Evolutionary conservation across 371 early-diverging fungal genomes (phyloP).

Genomic region (Rhizopus sp.): DNA sequence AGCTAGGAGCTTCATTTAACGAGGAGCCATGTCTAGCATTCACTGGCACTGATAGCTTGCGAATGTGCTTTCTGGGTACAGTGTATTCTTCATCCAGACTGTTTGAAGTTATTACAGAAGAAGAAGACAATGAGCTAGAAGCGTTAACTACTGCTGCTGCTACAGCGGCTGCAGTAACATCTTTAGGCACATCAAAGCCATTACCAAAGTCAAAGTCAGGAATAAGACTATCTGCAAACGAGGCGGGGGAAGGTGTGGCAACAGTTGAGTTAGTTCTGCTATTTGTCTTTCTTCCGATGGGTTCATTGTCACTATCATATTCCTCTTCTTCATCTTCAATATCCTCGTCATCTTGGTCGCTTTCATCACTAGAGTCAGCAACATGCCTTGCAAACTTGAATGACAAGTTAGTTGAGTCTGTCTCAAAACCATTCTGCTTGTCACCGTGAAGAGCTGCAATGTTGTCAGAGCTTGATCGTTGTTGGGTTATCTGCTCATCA

Average conservation of each 20-base stretch:
- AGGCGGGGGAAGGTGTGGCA: conserved; percentile 8
- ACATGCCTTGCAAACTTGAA: conserved; percentile 39
- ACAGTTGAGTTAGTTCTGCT: not conserved
- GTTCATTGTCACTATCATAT: conserved; percentile 45
- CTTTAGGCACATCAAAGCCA: conserved; percentile 42
- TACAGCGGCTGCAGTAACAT: conserved; percentile 22
- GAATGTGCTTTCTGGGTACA: conserved; percentile 7
- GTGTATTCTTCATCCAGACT: not conserved
- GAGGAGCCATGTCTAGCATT: conserved; percentile 1
- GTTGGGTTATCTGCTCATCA: conserved; percentile 6
- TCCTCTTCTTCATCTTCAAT: conserved; percentile 35
- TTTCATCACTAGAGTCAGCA: conserved; percentile 53
- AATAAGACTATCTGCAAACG: conserved; percentile 31
- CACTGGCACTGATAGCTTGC: conserved; percentile 25
- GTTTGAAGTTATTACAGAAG: not conserved
- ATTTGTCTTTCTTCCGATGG: conserved; percentile 32
- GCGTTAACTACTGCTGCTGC: conserved; percentile 18
- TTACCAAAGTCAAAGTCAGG: conserved; percentile 56
- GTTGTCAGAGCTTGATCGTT: conserved; percentile 4
- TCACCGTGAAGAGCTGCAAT: conserved; percentile 7
- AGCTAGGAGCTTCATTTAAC: not conserved
- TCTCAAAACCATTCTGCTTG: not conserved
- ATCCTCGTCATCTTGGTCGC: conserved; percentile 35
- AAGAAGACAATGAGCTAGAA: conserved; percentile 1
- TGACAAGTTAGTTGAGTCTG: not conserved